Base-by-base conservation (phyloP, 805 yeast species). In the Kodamaea hsintzibuensis region DNA sequence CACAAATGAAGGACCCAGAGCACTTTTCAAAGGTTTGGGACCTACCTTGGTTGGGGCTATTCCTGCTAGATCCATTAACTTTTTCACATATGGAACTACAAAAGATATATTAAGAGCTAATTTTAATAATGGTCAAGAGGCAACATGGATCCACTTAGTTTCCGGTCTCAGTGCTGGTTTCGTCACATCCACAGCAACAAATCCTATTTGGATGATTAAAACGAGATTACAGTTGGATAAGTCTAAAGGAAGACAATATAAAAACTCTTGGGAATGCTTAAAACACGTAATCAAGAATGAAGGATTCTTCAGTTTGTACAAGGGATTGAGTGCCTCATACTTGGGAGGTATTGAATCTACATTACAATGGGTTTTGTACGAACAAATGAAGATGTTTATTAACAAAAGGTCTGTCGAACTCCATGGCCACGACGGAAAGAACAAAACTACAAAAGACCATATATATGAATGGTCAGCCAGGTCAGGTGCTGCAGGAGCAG, bases 1-100 rank as follows among this genome's bases (percentile, higher is more conserved):
- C 67, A 69, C 69, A 33, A 73, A 74, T 19, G 99, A 95, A 71
- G 99, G 99, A 1, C 75, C 85, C 27, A 76, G 88, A 43, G 93
- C 98, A 3, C 75, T 95, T 46, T 95, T 95, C 72, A 89, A 89
- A 72, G 99, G 99, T 10, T 74, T 95, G 49, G 99, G 99, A 0
- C 99, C 99, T 8, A 95, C 93, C 63, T 77, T 95, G 61, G 96
- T 93, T 14, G 99, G 99, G 51, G 98, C 95, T 13, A 93, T 95
- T 42, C 99, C 99, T 0, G 98, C 99, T 1, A 81, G 99, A 68
- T 88, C 97, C 27, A 96, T 95, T 59, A 95, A 95, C 70, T 95
- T 95, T 69, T 92, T 92, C 77, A 91, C 98, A 0, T 95, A 95
- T 68, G 97, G 98, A n/a, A 78, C 89, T n/a, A 84, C 96, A 4